Evolutionary conservation across 2,329 filamentous ascomycete species (phyloP).

Genomic region (Epichloe hybrida): DNA sequence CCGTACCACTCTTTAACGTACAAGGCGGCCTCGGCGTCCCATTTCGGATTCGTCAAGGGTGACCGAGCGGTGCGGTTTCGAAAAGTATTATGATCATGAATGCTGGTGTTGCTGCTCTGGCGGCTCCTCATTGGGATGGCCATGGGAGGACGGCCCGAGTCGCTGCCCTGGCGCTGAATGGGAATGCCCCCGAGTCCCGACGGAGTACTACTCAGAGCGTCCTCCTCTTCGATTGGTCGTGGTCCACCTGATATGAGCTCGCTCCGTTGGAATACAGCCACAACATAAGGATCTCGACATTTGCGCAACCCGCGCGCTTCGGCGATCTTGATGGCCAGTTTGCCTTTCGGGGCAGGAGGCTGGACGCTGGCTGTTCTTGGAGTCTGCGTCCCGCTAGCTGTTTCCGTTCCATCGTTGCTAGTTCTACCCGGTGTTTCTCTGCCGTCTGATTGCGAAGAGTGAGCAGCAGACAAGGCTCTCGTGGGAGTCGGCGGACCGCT

Average conservation of each 20-base stretch:
- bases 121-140: conserved; percentile 94
- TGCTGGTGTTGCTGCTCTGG: conserved; percentile 89
- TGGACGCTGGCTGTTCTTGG: conserved; percentile 42
- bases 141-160: conserved; percentile 69
- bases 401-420: conserved; percentile 28
- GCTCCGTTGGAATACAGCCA: conserved; percentile 92
- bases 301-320: conserved; percentile 73
- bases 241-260: conserved; percentile 89
- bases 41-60: conserved; percentile 71
- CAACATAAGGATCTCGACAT: conserved; percentile 83
- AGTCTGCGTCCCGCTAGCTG: conserved; percentile 38
- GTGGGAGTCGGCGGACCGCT: conserved; percentile 86
- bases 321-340: conserved; percentile 75
- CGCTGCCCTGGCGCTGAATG: conserved; percentile 60
- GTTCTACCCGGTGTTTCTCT: conserved; percentile 25
- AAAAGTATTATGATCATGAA: conserved; percentile 49
- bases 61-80: conserved; percentile 41
- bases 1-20: conserved; percentile 32
- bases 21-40: conserved; percentile 94
- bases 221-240: conserved; percentile 48
- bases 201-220: conserved; percentile 32
- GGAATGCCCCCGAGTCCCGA: conserved; percentile 40
- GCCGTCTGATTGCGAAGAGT: conserved; percentile 35
- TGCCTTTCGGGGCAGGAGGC: conserved; percentile 65
- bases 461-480: conserved; percentile 61